Evolutionary conservation across 2,329 filamentous ascomycete species (phyloP).

Genomic region (Pseudogymnoascus sp.): DNA sequence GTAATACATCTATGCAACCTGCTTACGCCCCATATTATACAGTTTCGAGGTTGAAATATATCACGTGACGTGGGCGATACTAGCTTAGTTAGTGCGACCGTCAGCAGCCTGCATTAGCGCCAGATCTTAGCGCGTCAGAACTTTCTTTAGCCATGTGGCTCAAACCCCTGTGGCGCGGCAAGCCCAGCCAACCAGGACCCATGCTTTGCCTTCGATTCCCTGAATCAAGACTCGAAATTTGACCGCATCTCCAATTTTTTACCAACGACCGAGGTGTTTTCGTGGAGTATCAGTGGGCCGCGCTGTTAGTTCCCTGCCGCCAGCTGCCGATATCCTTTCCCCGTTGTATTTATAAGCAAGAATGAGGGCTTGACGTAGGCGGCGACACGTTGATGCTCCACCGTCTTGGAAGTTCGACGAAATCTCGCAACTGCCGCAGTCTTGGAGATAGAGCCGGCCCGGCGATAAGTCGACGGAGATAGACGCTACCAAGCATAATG

Average conservation of each 20-base stretch:
- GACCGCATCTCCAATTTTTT: not conserved
- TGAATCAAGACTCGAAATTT: not conserved
- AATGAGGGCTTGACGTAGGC: not conserved
- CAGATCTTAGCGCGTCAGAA: not conserved
- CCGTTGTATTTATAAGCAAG: not conserved
- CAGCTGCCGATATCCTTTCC: not conserved
- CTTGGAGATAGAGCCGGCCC: not conserved
- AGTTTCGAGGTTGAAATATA: not conserved
- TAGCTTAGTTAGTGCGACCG: too few species aligned
- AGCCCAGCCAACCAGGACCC: not conserved
- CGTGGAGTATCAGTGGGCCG: not conserved
- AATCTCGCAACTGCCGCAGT: not conserved
- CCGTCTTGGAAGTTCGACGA: not conserved
- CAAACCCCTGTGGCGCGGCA: not conserved
- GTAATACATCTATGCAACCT: not conserved
- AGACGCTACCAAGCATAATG: not conserved
- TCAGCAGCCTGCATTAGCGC: not conserved
- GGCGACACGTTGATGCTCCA: not conserved
- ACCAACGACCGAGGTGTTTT: not conserved
- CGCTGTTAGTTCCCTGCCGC: not conserved
- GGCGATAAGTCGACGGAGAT: not conserved
- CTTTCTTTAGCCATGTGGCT: conserved; percentile 4
- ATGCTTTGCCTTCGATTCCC: not conserved
- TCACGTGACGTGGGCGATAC: not conserved
- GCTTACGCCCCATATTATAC: not conserved